These are phyloP conservation scores for Astraeus odoratus DNA, from an alignment of 768 basidiomycete species.

Conservation along the genomic window DNA sequence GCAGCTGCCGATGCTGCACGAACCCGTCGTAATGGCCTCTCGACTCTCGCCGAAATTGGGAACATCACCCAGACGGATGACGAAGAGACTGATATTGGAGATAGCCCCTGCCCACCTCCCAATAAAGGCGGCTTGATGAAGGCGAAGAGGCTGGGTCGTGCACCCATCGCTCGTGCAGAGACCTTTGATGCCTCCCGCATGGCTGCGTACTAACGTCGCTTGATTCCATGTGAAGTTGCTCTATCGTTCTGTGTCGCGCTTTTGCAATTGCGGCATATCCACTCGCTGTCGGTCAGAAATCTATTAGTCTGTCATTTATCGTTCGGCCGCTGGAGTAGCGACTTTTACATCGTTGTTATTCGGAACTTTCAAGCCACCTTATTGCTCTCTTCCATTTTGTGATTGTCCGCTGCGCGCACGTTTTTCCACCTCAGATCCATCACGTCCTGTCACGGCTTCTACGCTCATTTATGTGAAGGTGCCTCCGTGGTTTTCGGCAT, in stretches of 20 bases:
- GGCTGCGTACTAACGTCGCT: slow-evolving; percentile 34
- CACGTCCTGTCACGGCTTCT: slow-evolving; percentile 10
- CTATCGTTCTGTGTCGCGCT: slow-evolving; percentile 2
- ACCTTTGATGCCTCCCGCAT: slow-evolving; percentile 62
- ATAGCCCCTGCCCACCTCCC: slow-evolving; percentile 84
- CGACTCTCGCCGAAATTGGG: slow-evolving; percentile 63
- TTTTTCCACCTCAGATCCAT: slow-evolving; percentile 7
- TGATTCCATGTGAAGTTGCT: neutral
- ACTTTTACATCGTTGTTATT: neutral
- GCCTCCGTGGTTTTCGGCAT: slow-evolving; percentile 7
- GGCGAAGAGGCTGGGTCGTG: slow-evolving; percentile 47
- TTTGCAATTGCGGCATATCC: neutral
- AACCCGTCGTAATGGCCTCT: slow-evolving; percentile 52
- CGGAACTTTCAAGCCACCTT: slow-evolving; percentile 2
- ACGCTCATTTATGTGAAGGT: slow-evolving; percentile 10
- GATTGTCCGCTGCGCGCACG: slow-evolving; percentile 8
- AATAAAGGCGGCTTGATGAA: slow-evolving; percentile 51
- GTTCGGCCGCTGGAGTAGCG: slow-evolving; percentile 1
- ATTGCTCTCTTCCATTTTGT: slow-evolving; percentile 5
- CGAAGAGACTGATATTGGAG: slow-evolving; percentile 72
- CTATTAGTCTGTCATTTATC: neutral
- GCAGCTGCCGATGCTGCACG: slow-evolving; percentile 67
- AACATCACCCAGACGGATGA: slow-evolving; percentile 61
- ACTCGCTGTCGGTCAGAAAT: slow-evolving; percentile 1
- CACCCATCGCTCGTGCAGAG: slow-evolving; percentile 52